phyloP scores from a whole-genome alignment of 768 basidiomycete species.

The Rossbeevera mucosa region DNA sequence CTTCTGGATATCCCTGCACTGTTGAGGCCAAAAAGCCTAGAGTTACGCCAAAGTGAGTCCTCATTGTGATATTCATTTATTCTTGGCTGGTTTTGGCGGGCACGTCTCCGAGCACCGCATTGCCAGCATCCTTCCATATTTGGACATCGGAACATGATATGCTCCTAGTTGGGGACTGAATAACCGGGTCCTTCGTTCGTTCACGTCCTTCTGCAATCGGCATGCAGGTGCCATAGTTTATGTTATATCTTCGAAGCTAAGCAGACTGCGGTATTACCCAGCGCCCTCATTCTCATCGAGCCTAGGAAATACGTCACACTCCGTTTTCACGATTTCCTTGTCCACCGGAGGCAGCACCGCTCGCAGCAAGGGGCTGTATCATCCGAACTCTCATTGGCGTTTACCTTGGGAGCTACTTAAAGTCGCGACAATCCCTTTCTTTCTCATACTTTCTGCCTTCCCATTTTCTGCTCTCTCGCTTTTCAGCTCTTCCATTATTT shows the following conservation, averaged over 20 bases:
- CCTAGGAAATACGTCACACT: neutral
- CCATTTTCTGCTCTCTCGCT: neutral
- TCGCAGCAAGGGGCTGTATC: slow-evolving; percentile 13
- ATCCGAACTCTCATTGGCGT: neutral
- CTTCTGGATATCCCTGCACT: slow-evolving; percentile 70
- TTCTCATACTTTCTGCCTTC: neutral
- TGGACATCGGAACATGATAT: slow-evolving; percentile 22
- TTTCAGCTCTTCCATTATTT: neutral
- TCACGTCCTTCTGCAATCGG: slow-evolving; percentile 13
- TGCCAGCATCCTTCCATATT: slow-evolving; percentile 22
- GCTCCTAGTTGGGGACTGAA: slow-evolving; percentile 15
- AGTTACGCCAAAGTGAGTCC: slow-evolving; percentile 75
- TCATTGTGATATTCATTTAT: slow-evolving; percentile 13
- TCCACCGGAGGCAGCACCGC: slow-evolving; percentile 12
- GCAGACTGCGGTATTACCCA: slow-evolving; percentile 4
- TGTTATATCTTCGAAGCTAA: slow-evolving; percentile 12
- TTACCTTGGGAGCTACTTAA: slow-evolving; percentile 18
- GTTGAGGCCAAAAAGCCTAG: slow-evolving; percentile 80
- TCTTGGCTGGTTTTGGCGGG: neutral
- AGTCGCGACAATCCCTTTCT: neutral
- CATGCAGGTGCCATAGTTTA: slow-evolving; percentile 7
- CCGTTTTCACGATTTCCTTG: slow-evolving; percentile 5
- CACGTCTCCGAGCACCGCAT: slow-evolving; percentile 19
- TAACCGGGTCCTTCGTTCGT: slow-evolving; percentile 7
- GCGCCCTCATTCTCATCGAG: neutral